Base-by-base conservation (phyloP, 176 grass and related monocot species). In the Cocos nucifera region DNA sequence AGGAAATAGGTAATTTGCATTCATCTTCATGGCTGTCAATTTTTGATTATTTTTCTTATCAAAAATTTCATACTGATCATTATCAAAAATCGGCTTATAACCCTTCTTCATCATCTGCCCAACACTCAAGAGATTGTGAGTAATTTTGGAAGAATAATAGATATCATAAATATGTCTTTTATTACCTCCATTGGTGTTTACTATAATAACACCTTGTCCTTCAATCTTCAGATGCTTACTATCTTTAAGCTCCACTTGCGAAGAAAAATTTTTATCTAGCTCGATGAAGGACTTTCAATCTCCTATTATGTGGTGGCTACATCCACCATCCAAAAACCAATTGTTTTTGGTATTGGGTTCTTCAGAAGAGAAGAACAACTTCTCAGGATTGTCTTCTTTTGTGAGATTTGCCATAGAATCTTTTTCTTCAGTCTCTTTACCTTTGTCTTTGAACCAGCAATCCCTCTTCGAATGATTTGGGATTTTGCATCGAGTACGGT, bases 251-350 rank as follows among this genome's bases (percentile, higher is more conserved):
- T 73, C 49, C n/a, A 73, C 18, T 21, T 2, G 14, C 3, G 60
- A 32, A 4, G 32, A 54, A 6, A 9, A 51, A 1, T 18, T 60
- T 19, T 72, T 44, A 53, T 61, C 39, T 2, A 72, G 20, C 14
- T 72, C 3, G 4, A n/a, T 6, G 27, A 72, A 72, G 3, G 15
- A 0, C 9, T 60, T 17, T 0, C 51, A 14, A 3, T 29, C 20
- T 24, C 59, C 49, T 4, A 3, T 73, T 17, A 73, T 62, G 56
- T 73, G 49, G 17, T 73, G 54, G 4, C 19, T 50, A 5, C 70
- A 63, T 0, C 70, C 70, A 4, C 70, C 64, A 17, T 73, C 70
- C 24, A 73, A 0, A 39, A 56, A 63, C 59, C 59, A 73, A 17
- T 16, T 21, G 19, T 73, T 20, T 63, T 21, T 21, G 21, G 21